These are phyloP conservation scores for Paracoccidioides lutzii DNA, from an alignment of 2,329 filamentous ascomycete genomes.

Conservation along the genomic window DNA sequence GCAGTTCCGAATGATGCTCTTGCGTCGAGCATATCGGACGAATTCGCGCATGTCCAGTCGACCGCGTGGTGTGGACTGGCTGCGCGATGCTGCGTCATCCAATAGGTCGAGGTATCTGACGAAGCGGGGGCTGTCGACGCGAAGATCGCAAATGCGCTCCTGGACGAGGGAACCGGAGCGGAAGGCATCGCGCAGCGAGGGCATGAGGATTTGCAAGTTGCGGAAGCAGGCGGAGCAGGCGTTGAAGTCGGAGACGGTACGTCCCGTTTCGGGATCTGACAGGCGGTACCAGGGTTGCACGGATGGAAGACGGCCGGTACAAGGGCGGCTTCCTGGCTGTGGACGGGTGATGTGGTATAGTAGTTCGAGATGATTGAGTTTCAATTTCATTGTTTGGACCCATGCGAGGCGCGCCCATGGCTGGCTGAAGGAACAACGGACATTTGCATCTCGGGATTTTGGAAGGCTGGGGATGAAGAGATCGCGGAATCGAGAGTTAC, in stretches of 20 bases:
- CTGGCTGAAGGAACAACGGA: constrained; percentile 66
- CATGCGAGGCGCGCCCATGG: constrained; percentile 79
- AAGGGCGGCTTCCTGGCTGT: constrained; percentile 40
- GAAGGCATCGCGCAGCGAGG: constrained; percentile 57
- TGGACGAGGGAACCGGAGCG: constrained; percentile 32
- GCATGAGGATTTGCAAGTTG: constrained; percentile 60
- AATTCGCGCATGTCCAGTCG: constrained; percentile 47
- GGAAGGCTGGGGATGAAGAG: constrained; percentile 51
- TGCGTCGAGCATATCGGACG: constrained; percentile 48
- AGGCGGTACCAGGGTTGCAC: constrained; percentile 63
- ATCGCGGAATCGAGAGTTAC: constrained; percentile 55
- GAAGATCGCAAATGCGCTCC: constrained; percentile 55
- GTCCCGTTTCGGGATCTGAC: constrained; percentile 51
- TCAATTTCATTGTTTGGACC: constrained; percentile 62
- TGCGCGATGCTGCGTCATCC: constrained; percentile 38
- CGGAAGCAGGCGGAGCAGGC: constrained; percentile 63
- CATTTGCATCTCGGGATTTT: constrained; percentile 43
- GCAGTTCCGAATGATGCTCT: constrained; percentile 51
- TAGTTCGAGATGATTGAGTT: constrained; percentile 51
- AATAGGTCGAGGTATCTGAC: constrained; percentile 44
- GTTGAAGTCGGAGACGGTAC: constrained; percentile 56
- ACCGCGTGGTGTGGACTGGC: constrained; percentile 18
- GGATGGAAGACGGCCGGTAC: constrained; percentile 47
- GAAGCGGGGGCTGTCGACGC: constrained; percentile 47
- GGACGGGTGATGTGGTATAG: constrained; percentile 57